phyloP scores from a whole-genome alignment of 805 yeast genomes.

The Torulaspora microellipsoides region DNA sequence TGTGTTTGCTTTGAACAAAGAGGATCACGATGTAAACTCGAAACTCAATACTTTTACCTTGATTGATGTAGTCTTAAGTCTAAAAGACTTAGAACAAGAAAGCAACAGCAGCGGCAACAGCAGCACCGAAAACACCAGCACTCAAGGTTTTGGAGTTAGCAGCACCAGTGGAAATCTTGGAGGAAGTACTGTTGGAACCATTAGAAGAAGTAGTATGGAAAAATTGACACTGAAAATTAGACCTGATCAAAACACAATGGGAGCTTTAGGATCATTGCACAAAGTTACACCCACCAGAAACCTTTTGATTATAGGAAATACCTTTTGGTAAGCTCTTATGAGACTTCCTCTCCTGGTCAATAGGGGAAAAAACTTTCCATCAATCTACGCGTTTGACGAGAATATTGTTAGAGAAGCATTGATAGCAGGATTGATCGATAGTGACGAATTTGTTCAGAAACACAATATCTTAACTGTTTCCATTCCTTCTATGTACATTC shows the following conservation, averaged over 20 bases:
- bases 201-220: slow-evolving; percentile 29
- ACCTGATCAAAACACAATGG: neutral
- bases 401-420: slow-evolving; percentile 10
- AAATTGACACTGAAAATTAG: slow-evolving; percentile 1
- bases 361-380: neutral
- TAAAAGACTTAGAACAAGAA: slow-evolving; percentile 39
- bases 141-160: slow-evolving; percentile 53
- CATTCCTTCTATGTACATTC: slow-evolving; percentile 4
- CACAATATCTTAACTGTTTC: neutral
- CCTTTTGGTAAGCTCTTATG: slow-evolving; percentile 1
- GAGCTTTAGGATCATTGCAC: slow-evolving; percentile 4
- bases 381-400: slow-evolving; percentile 2
- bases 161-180: slow-evolving; percentile 43
- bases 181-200: slow-evolving; percentile 39
- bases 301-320: slow-evolving; percentile 1
- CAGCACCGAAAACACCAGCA: slow-evolving; percentile 78
- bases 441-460: slow-evolving; percentile 4
- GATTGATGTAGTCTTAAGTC: neutral
- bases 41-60: neutral
- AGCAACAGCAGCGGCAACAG: slow-evolving; percentile 77
- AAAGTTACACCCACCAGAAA: neutral
- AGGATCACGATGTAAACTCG: slow-evolving; percentile 9
- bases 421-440: slow-evolving; percentile 11
- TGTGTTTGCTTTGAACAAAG: slow-evolving; percentile 6
- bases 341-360: slow-evolving; percentile 4